phyloP scores from a whole-genome alignment of 805 yeast genomes.

The Suhomyces faveliae region DNA sequence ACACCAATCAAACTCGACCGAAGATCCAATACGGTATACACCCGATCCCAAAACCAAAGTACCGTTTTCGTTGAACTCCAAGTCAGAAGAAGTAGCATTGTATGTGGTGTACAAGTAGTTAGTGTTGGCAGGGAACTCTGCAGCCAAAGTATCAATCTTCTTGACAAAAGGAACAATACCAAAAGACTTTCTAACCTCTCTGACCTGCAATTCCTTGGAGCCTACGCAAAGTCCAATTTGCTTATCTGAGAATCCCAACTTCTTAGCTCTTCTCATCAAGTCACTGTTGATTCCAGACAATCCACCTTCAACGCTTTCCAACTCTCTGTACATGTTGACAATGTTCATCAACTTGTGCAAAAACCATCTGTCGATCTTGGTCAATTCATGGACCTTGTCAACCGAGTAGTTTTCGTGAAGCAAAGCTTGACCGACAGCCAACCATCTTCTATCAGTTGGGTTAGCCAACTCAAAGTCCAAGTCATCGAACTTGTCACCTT shows the following conservation, averaged over 20 bases:
- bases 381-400: constrained; percentile 85
- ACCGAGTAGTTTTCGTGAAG: constrained; percentile 88
- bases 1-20: constrained; percentile 99
- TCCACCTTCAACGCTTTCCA: constrained; percentile 54
- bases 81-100: constrained; percentile 84
- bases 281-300: constrained; percentile 64
- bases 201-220: constrained; percentile 73
- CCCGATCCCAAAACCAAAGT: constrained; percentile 97
- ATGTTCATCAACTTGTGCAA: constrained; percentile 88
- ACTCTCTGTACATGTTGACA: constrained; percentile 80
- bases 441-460: constrained; percentile 96
- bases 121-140: constrained; percentile 97
- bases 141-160: constrained; percentile 96
- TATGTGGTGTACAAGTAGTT: constrained; percentile 95
- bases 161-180: constrained; percentile 91
- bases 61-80: constrained; percentile 84
- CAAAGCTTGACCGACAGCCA: constrained; percentile 97
- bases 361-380: constrained; percentile 96
- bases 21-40: constrained; percentile 97
- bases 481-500: constrained; percentile 76
- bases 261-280: constrained; percentile 75
- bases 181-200: constrained; percentile 74
- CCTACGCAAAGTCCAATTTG: constrained; percentile 82
- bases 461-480: constrained; percentile 74
- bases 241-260: constrained; percentile 91